Evolutionary conservation across 441 rosid species (phyloP).

Genomic region (Melianthus villosus): DNA sequence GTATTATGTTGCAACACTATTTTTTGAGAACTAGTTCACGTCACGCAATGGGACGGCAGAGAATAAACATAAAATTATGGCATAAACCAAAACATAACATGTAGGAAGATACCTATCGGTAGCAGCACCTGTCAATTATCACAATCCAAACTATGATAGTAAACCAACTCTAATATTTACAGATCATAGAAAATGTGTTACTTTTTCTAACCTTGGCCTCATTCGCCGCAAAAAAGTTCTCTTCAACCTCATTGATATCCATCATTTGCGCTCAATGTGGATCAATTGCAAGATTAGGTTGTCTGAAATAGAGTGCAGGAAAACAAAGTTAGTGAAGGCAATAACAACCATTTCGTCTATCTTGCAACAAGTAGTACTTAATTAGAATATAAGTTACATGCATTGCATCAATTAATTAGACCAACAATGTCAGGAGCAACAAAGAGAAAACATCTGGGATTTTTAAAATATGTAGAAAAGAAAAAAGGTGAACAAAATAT

Average conservation of each 20-base stretch:
- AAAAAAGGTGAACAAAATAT: too few species aligned
- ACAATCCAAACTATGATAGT: background rate
- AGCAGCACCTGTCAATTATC: too few species aligned
- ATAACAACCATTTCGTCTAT: constrained; percentile 2
- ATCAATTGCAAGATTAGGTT: constrained; percentile 18
- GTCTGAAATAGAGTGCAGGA: constrained; percentile 16
- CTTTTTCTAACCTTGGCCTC: constrained; percentile 68
- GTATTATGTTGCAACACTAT: too few species aligned
- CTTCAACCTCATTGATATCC: constrained; percentile 82
- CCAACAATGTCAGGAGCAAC: background rate
- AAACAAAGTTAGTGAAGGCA: constrained; percentile 10
- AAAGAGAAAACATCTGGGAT: too few species aligned
- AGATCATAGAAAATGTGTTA: background rate
- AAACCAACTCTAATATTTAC: background rate
- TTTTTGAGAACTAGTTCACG: too few species aligned
- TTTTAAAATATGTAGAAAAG: too few species aligned
- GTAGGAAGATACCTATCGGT: too few species aligned
- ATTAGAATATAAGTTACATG: background rate
- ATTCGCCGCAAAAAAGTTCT: constrained; percentile 68
- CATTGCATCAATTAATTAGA: background rate
- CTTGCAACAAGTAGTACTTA: background rate
- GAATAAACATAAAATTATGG: too few species aligned
- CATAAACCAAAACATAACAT: too few species aligned
- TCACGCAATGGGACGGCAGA: too few species aligned
- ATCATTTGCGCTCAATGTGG: constrained; percentile 29